Conservation (phyloP, 2,329 filamentous ascomycete genomes). For the Endothia cerciana region DNA sequence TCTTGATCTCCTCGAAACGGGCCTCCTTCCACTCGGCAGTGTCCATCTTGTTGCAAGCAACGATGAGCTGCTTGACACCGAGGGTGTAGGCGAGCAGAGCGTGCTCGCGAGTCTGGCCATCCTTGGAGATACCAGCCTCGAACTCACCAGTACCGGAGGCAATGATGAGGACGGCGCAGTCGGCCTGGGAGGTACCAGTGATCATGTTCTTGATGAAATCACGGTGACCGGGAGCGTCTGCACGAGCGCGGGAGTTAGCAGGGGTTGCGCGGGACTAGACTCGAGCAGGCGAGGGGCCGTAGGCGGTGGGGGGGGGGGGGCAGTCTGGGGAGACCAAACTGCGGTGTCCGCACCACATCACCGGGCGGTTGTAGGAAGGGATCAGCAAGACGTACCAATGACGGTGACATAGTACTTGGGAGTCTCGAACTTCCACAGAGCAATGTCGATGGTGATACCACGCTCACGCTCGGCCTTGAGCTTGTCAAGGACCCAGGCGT, state of each 20-base stretch:
- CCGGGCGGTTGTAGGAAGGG: not conserved
- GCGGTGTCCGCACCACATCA: not conserved
- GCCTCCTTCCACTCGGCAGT: constrained; percentile 97
- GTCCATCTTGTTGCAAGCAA: constrained; percentile 99
- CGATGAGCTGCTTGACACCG: constrained; percentile 99
- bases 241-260: constrained; percentile 30
- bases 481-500: constrained; percentile 99
- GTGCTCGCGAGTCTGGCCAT: constrained; percentile 99
- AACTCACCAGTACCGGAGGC: constrained; percentile 99
- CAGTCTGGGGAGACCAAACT: not conserved
- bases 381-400: constrained; percentile 70
- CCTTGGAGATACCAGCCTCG: constrained; percentile 99
- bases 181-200: constrained; percentile 99
- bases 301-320: not conserved
- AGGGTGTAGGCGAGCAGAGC: constrained; percentile 99
- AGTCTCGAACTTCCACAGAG: constrained; percentile 99
- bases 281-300: not conserved
- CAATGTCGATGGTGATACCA: constrained; percentile 99
- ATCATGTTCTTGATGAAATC: constrained; percentile 99
- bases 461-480: constrained; percentile 99
- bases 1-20: constrained; percentile 98
- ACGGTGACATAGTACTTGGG: constrained; percentile 97
- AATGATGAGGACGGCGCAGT: constrained; percentile 99
- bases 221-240: constrained; percentile 98
- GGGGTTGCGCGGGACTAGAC: constrained; percentile 16